Conservation (phyloP, 2,329 filamentous ascomycete genomes). For the Colletotrichum noveboracense region DNA sequence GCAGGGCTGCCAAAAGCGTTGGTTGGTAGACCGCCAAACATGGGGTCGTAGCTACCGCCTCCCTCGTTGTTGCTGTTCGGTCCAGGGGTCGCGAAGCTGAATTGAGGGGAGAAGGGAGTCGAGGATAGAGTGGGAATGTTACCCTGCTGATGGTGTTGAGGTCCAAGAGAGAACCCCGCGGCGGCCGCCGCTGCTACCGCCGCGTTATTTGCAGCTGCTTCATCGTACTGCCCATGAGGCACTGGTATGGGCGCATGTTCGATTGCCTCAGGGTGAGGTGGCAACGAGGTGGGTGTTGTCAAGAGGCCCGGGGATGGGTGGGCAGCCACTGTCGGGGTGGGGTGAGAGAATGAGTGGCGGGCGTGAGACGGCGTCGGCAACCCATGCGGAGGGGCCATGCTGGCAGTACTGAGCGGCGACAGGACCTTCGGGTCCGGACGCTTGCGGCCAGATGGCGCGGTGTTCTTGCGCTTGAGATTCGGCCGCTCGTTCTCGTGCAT, state of each 20-base stretch:
- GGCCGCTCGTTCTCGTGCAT: slow-evolving; percentile 37
- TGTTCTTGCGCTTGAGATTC: slow-evolving; percentile 56
- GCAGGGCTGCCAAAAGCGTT: slow-evolving; percentile 58
- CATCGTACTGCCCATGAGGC: slow-evolving; percentile 38
- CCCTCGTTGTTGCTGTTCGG: slow-evolving; percentile 34
- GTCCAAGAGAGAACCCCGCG: slow-evolving; percentile 38
- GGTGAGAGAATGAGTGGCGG: slow-evolving; percentile 41
- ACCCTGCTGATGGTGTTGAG: slow-evolving; percentile 29
- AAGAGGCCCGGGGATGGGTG: slow-evolving; percentile 45
- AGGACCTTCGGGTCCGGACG: slow-evolving; percentile 44
- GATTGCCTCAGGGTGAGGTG: slow-evolving; percentile 37
- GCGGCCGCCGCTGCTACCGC: slow-evolving; percentile 40
- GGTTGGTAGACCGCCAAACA: slow-evolving; percentile 62
- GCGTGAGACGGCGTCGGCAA: slow-evolving; percentile 36
- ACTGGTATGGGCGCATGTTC: slow-evolving; percentile 34
- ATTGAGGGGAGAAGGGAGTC: slow-evolving; percentile 46
- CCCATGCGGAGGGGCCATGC: slow-evolving; percentile 30
- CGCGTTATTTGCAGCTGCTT: slow-evolving; percentile 36
- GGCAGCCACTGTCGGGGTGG: slow-evolving; percentile 33
- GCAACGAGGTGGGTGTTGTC: slow-evolving; percentile 41
- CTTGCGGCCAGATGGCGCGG: slow-evolving; percentile 40
- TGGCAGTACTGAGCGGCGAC: slow-evolving; percentile 36
- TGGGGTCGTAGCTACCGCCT: slow-evolving; percentile 56
- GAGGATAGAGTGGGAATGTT: slow-evolving; percentile 35
- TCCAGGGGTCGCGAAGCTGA: slow-evolving; percentile 41